Conservation (phyloP, 345 rosid genomes). For the Combretum micranthum region DNA sequence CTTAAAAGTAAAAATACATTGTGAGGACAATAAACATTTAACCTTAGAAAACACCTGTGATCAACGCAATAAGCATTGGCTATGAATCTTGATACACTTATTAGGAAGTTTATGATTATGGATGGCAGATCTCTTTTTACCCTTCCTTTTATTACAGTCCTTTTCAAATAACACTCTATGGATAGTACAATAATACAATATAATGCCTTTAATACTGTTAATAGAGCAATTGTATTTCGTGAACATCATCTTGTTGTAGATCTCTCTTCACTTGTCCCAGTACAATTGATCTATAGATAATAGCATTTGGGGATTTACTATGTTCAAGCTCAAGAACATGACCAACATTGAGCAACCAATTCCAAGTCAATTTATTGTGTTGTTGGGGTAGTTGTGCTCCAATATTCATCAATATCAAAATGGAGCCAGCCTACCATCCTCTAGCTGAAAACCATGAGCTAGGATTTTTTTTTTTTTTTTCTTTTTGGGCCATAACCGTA, state of each 20-base stretch:
- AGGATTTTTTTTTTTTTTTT: no score
- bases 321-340: neutral
- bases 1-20: no score
- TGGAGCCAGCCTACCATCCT: neutral
- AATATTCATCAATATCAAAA: neutral
- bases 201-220: neutral
- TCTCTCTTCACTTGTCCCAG: neutral
- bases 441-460: neutral
- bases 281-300: neutral
- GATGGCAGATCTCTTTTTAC: no score
- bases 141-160: no score
- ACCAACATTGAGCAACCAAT: neutral
- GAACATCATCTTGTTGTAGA: neutral
- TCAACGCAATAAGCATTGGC: no score
- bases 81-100: no score
- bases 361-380: neutral
- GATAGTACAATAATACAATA: no score
- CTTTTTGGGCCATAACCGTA: neutral
- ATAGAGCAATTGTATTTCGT: neutral
- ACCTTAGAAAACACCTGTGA: no score
- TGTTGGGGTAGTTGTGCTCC: neutral
- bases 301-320: neutral
- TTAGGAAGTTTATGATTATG: no score
- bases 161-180: no score
- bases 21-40: no score